Conservation (phyloP, 2,329 filamentous ascomycete species). For the Teratosphaeria zuluensis region DNA sequence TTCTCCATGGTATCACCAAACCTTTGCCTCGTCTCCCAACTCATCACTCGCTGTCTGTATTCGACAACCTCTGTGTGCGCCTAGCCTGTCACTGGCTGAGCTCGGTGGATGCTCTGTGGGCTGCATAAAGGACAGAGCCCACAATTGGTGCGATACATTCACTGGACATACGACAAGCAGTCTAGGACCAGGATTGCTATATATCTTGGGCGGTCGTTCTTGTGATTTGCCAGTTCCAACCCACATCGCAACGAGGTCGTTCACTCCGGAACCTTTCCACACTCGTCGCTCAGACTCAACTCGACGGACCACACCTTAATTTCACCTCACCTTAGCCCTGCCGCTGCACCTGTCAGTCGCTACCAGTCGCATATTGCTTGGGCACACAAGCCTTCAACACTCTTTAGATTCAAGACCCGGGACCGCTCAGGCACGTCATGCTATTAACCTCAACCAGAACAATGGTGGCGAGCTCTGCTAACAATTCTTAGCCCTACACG, state of each 20-base stretch:
- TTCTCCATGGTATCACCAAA: constrained; percentile 26
- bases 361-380: not conserved
- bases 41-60: constrained; percentile 20
- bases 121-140: constrained; percentile 17
- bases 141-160: constrained; percentile 6
- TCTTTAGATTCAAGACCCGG: not conserved
- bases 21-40: constrained; percentile 25
- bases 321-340: not conserved
- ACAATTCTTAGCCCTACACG: not conserved
- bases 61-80: constrained; percentile 22
- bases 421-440: not conserved
- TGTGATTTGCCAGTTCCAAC: not conserved
- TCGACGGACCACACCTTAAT: not conserved
- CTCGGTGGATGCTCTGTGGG: constrained; percentile 9
- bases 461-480: not conserved
- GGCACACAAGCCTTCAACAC: not conserved
- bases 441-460: not conserved
- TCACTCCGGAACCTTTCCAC: not conserved
- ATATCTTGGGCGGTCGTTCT: not conserved
- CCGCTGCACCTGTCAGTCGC: not conserved
- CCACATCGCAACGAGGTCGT: not conserved
- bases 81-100: constrained; percentile 25
- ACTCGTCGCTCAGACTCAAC: not conserved
- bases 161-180: constrained; percentile 1
- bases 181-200: constrained; percentile 1